Evolutionary conservation across 345 rosid genomes (phyloP).

Genomic region (Erucastrum elatum): DNA sequence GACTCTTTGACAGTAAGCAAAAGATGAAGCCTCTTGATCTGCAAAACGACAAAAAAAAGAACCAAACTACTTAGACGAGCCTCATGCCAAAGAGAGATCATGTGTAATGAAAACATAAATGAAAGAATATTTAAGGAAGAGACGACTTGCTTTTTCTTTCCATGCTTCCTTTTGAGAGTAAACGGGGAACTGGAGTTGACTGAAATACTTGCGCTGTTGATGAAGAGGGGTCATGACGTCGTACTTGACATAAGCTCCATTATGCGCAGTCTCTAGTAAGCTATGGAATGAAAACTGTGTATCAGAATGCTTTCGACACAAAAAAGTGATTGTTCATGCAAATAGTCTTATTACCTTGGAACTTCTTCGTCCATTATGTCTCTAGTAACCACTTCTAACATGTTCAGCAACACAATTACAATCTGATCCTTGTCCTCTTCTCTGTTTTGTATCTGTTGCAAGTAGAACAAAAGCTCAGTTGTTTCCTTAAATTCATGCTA

Average conservation of each 20-base stretch:
- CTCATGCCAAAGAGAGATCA: conserved; percentile 17
- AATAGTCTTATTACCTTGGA: conserved; percentile 45
- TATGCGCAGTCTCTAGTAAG: conserved; percentile 49
- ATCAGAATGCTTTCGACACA: conserved; percentile 21
- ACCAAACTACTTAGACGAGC: conserved; percentile 9
- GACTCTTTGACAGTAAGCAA: conserved; percentile 67
- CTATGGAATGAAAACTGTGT: conserved; percentile 31
- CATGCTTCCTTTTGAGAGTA: conserved; percentile 50
- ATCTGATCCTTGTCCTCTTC: conserved; percentile 53
- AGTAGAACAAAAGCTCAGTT: background rate
- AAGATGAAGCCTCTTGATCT: conserved; percentile 59
- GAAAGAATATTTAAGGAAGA: background rate
- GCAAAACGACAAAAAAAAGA: conserved; percentile 14
- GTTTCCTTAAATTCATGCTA: conserved; percentile 5
- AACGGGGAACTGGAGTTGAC: conserved; percentile 49
- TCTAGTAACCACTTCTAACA: conserved; percentile 62
- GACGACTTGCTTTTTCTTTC: conserved; percentile 57
- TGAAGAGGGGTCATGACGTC: conserved; percentile 62
- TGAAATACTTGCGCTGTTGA: conserved; percentile 48
- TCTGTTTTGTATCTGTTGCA: conserved; percentile 44
- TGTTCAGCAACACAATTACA: conserved; percentile 54
- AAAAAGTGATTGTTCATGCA: conserved; percentile 19
- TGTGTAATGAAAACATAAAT: conserved; percentile 4
- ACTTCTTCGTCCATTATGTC: conserved; percentile 60
- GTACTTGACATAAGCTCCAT: conserved; percentile 49